Base-by-base conservation (phyloP, 1,284 basidiomycete species). In the Fomes fomentarius region DNA sequence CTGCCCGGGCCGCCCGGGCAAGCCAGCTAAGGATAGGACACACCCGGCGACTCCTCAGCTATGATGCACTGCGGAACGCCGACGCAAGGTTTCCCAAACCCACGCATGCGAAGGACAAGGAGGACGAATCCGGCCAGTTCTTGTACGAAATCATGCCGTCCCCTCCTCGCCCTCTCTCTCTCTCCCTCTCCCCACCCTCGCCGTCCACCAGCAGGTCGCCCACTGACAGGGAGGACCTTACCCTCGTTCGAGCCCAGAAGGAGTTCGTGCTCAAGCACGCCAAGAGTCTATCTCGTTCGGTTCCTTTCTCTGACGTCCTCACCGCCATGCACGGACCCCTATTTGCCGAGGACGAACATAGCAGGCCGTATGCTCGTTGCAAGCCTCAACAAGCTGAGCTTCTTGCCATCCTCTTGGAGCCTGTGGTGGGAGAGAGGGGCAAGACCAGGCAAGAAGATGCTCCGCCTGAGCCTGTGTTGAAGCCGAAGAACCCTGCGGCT, bases 251-350 rank as follows among this genome's bases (percentile, higher is more conserved):
- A 2, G 56, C 58, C 10, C 63, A 64, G 53, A 54, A 60, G 17
- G 68, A 67, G 41, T 50, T 68, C n/a, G 51, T 59, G 2, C 31
- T 61, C 15, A 31, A 63, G 49, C 61, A 59, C 34, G 53, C 57
- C 2, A 60, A 56, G 48, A 61, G 52, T 57, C 30, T 68, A 54
- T 56, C 59, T 34, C 59, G 72, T 3, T 69, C 68, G 30, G 76
- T 86, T 21, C 68, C 80, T 1, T 85, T 87, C 66, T 72, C 76
- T 39, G 79, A 84, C 38, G 83, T 88, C 44, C 68, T 85, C 41
- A 66, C 68, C 26, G 76, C 79, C 64, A 85, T 87, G 80, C 74
- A 80, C 25, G 86, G 86, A 8, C 72, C 76, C 4, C 72, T 88
- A 19, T 88, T 88, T 61, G 82, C 78, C 3, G 58, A 65, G 4